Percentiles rank a stretch among this genome's conserved stretches.
Conservation (phyloP, 495 filamentous ascomycete genomes). For the Annulohypoxylon maeteangense region DNA sequence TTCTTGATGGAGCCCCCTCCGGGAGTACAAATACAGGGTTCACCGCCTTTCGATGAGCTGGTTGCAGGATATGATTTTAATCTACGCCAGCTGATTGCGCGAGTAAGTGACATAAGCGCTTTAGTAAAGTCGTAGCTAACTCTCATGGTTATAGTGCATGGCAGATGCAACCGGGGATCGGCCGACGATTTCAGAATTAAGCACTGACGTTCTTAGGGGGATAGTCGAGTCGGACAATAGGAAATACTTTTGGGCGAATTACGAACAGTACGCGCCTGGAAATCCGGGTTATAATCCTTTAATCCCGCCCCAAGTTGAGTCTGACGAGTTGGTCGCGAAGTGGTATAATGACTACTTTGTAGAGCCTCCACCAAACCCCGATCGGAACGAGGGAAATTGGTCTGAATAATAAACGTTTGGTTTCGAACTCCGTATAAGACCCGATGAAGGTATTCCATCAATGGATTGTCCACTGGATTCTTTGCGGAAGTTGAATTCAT, state of each 20-base stretch:
- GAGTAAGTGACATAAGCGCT: not conserved
- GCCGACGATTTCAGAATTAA: not conserved
- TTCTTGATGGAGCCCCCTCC: not conserved
- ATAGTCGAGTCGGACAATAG: not conserved
- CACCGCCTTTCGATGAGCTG: not conserved
- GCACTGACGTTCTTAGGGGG: not conserved
- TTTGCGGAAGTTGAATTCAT: no score
- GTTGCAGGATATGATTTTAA: not conserved
- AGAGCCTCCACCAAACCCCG: no score
- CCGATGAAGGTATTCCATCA: no score
- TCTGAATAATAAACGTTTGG: no score
- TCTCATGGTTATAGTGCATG: not conserved
- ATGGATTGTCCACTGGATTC: no score
- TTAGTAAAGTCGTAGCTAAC: not conserved
- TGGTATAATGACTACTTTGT: slow-evolving; percentile 9
- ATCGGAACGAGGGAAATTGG: no score
- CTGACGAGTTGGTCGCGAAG: not conserved
- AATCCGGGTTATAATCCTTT: no score
- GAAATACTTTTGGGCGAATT: not conserved
- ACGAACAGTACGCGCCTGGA: no score
- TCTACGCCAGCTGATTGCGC: not conserved
- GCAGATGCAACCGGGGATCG: not conserved
- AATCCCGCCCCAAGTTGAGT: not conserved
- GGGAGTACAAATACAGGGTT: not conserved
- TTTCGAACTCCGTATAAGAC: no score